Percentiles rank a stretch among this genome's conserved stretches.
Conservation (phyloP, 139 green algal genomes). For the Haematococcus sp. region DNA sequence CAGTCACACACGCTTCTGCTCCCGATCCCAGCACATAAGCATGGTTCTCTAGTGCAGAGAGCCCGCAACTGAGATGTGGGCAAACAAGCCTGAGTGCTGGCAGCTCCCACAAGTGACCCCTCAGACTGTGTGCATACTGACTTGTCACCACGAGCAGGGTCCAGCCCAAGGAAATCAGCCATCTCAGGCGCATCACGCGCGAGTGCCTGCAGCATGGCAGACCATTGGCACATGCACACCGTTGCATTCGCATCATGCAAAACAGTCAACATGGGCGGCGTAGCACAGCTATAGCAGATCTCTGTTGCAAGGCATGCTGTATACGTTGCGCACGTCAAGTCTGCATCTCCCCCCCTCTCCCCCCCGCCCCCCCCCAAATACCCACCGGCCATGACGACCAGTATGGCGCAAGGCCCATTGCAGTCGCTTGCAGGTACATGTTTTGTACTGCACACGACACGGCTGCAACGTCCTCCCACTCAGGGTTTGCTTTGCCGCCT, state of each 20-base stretch:
- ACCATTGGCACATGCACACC: background rate
- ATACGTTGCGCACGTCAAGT: too few relatives aligned
- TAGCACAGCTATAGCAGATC: too few relatives aligned
- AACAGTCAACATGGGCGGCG: too few relatives aligned
- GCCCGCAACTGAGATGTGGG: too few relatives aligned
- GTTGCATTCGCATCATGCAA: too few relatives aligned
- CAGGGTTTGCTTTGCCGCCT: slow-evolving; percentile 43
- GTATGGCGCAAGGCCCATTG: slow-evolving; percentile 42
- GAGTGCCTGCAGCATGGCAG: background rate
- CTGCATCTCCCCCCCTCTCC: background rate
- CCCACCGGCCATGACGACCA: slow-evolving; percentile 54
- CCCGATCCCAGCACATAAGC: too few relatives aligned
- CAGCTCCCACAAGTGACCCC: slow-evolving; percentile 13
- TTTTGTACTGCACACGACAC: slow-evolving; percentile 49
- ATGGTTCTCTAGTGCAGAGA: too few relatives aligned
- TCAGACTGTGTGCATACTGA: background rate
- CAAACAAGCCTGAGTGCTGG: too few relatives aligned
- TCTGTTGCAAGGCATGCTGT: too few relatives aligned
- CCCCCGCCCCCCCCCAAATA: background rate
- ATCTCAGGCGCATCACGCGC: slow-evolving; percentile 36
- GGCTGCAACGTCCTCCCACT: slow-evolving; percentile 64
- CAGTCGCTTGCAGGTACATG: slow-evolving; percentile 33
- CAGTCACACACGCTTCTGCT: too few relatives aligned
- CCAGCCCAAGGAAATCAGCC: slow-evolving; percentile 33
- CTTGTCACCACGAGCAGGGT: background rate